Evolutionary conservation across 768 basidiomycete genomes (phyloP), one percentile per base, ranked within the genome.

Genomic region (Phylloporus sp.): DNA sequence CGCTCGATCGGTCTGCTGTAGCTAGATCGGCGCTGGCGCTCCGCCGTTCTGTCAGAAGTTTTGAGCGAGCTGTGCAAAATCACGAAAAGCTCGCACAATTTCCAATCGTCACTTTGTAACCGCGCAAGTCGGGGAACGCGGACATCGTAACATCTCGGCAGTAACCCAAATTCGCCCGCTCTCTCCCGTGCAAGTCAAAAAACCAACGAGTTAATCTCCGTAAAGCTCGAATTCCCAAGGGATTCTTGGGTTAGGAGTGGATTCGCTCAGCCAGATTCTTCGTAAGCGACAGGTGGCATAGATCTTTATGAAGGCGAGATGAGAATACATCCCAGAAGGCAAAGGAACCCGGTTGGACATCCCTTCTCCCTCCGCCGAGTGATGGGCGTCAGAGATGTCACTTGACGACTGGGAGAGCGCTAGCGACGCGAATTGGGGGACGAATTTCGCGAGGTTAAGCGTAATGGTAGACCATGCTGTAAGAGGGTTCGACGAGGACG

Each of bases 151-250:
- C 49, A 51, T 56, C 50, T 46, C 41, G 56, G 37, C 42, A 49
- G 53, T 43, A 46, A 43, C n/a, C n/a, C n/a, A n/a, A n/a, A n/a
- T n/a, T n/a, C n/a, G n/a, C n/a, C n/a, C n/a, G n/a, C n/a, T n/a
- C n/a, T n/a, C n/a, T n/a, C n/a, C n/a, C n/a, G n/a, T n/a, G n/a
- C 42, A 22, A 53, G 53, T 45, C 35, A 40, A 54, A 48, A 39
- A 41, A 31, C 21, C 17, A 46, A 54, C 49, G 40, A 37, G 46
- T 62, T 68, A 58, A 66, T 66, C 56, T 57, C 67, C 65, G 59
- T 85, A 88, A 36, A 89, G 68, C 58, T 82, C 76, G 60, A 89
- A 87, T 67, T 90, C 87, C 85, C 84, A 87, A 26, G 86, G 84
- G 8, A 73, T 62, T 50, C 69, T 73, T 49, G 80, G 75, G 44